phyloP scores from a whole-genome alignment of 225 moss, liverwort and hornwort species.

The Lunularia cruciata region DNA sequence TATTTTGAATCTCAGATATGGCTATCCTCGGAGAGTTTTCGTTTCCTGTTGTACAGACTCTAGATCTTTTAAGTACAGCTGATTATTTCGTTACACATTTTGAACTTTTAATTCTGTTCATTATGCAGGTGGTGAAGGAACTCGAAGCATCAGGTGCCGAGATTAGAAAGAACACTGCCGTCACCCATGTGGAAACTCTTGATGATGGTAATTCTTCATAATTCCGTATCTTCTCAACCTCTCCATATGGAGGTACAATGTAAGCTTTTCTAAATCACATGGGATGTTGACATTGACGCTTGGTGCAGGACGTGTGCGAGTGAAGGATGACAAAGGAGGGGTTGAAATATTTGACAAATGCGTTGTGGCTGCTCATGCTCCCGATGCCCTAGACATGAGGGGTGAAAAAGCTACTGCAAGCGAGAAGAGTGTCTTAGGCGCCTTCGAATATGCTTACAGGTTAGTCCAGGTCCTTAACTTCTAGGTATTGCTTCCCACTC shows the following conservation, averaged over 20 bases:
- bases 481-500: too few relatives aligned
- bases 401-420: slow-evolving; percentile 58
- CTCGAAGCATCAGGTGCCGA: slow-evolving; percentile 50
- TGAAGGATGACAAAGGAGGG: slow-evolving; percentile 65
- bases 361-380: slow-evolving; percentile 87
- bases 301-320: slow-evolving; percentile 65
- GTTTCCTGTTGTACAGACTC: too few relatives aligned
- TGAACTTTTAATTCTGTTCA: too few relatives aligned
- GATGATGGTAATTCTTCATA: slow-evolving; percentile 40
- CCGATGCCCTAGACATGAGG: slow-evolving; percentile 77
- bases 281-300: too few relatives aligned
- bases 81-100: too few relatives aligned
- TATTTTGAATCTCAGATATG: too few relatives aligned
- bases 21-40: too few relatives aligned
- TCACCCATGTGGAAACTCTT: slow-evolving; percentile 53
- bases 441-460: slow-evolving; percentile 78
- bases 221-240: too few relatives aligned
- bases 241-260: too few relatives aligned
- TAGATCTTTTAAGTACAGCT: too few relatives aligned
- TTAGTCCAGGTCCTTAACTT: too few relatives aligned
- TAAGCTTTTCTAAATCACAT: too few relatives aligned
- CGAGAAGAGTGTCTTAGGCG: slow-evolving; percentile 71
- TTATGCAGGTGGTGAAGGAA: slow-evolving; percentile 57
- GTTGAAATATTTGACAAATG: slow-evolving; percentile 75
- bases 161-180: slow-evolving; percentile 58